Conservation (phyloP, 805 yeast genomes). For the Ogataea dorogensis region DNA sequence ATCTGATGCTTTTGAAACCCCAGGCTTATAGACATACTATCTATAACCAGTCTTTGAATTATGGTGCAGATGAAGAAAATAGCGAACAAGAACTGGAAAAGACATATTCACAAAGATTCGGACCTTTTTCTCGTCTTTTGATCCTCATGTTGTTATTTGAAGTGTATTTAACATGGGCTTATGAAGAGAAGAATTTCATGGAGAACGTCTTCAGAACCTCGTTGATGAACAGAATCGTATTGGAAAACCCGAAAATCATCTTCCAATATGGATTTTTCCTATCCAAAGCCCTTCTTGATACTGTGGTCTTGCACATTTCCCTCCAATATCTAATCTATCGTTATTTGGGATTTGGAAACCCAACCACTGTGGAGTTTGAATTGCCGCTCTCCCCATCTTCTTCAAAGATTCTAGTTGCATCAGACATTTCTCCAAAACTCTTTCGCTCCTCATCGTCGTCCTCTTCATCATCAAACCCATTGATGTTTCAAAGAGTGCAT, state of each 20-base stretch:
- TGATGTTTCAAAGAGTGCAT: slow-evolving; percentile 28
- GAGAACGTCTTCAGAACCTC: slow-evolving; percentile 26
- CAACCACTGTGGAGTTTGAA: slow-evolving; percentile 22
- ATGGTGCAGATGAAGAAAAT: slow-evolving; percentile 31
- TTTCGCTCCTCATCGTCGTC: slow-evolving; percentile 12
- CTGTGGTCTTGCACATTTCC: slow-evolving; percentile 21
- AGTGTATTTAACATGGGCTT: slow-evolving; percentile 89
- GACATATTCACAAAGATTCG: slow-evolving; percentile 10
- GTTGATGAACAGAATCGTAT: slow-evolving; percentile 27
- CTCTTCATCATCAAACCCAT: slow-evolving; percentile 11
- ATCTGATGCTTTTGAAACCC: slow-evolving; percentile 76
- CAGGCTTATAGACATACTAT: slow-evolving; percentile 87
- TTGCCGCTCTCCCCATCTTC: slow-evolving; percentile 9
- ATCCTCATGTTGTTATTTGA: slow-evolving; percentile 74
- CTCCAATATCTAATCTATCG: slow-evolving; percentile 35
- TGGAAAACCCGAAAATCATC: slow-evolving; percentile 38
- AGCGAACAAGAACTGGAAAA: slow-evolving; percentile 5
- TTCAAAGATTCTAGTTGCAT: slow-evolving; percentile 2
- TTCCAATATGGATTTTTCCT: slow-evolving; percentile 59
- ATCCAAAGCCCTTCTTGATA: slow-evolving; percentile 43
- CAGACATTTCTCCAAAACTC: slow-evolving; percentile 1
- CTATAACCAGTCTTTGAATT: slow-evolving; percentile 49
- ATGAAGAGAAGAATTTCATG: slow-evolving; percentile 61
- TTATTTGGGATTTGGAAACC: slow-evolving; percentile 34
- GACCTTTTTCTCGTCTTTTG: slow-evolving; percentile 44